Evolutionary conservation across 1,284 basidiomycete species (phyloP).

Genomic region (Rhodotorula sp.): DNA sequence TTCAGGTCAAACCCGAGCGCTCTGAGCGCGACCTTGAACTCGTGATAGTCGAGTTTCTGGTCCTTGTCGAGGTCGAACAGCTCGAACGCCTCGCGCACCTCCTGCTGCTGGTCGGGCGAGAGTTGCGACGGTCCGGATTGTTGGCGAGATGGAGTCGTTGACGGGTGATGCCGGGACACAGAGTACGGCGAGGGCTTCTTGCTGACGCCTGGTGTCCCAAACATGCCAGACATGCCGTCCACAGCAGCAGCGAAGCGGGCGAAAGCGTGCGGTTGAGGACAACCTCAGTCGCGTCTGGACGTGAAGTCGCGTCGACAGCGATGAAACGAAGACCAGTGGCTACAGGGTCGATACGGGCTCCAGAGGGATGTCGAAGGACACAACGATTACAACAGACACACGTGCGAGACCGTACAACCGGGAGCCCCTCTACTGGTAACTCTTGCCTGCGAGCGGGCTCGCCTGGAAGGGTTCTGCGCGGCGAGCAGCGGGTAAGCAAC

Average conservation of each 20-base stretch:
- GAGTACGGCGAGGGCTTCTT: slow-evolving; percentile 13
- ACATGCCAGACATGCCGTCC: slow-evolving; percentile 9
- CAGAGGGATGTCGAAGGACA: too few species aligned
- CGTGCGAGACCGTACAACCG: neutral
- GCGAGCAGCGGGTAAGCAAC: neutral
- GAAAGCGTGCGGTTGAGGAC: neutral
- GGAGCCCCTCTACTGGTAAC: neutral
- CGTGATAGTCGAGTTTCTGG: slow-evolving; percentile 82
- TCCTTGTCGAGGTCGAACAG: slow-evolving; percentile 99
- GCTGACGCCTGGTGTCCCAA: neutral
- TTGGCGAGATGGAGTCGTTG: slow-evolving; percentile 3
- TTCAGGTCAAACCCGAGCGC: slow-evolving; percentile 97
- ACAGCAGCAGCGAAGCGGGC: neutral
- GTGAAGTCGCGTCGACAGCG: neutral
- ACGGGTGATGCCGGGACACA: slow-evolving; percentile 9
- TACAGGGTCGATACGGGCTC: neutral
- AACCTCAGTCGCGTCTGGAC: too few species aligned
- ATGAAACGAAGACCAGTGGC: neutral
- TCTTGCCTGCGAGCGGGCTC: slow-evolving; percentile 30
- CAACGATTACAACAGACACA: neutral
- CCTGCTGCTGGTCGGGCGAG: slow-evolving; percentile 48
- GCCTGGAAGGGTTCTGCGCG: slow-evolving; percentile 37
- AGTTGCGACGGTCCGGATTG: slow-evolving; percentile 18
- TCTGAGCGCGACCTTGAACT: slow-evolving; percentile 97
- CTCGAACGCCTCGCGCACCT: slow-evolving; percentile 98